Evolutionary conservation across 805 yeast genomes (phyloP).

Genomic region (Nakazawaea ishiwadae): DNA sequence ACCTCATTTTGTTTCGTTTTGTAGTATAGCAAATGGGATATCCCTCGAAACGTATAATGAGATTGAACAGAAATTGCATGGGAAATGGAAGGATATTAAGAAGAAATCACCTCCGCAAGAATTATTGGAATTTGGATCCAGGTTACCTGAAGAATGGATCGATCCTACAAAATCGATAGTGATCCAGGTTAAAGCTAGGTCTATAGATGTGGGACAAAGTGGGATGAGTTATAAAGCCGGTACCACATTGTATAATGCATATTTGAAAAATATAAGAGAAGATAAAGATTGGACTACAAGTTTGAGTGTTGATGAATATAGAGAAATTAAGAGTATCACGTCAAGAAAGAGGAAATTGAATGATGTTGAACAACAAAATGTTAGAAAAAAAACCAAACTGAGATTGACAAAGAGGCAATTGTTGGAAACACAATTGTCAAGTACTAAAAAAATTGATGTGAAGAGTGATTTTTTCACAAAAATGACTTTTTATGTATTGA

Average conservation of each 20-base stretch:
- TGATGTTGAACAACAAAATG: conserved; percentile 17
- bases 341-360: conserved; percentile 13
- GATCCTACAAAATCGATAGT: conserved; percentile 74
- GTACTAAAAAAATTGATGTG: conserved; percentile 7
- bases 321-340: conserved; percentile 26
- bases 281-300: conserved; percentile 63
- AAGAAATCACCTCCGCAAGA: conserved; percentile 34
- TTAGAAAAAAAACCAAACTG: conserved; percentile 24
- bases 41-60: conserved; percentile 54
- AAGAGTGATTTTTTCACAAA: conserved; percentile 32
- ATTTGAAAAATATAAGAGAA: conserved; percentile 59
- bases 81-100: conserved; percentile 53
- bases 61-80: conserved; percentile 52
- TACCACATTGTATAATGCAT: conserved; percentile 71
- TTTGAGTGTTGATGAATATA: conserved; percentile 51
- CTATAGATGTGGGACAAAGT: conserved; percentile 47
- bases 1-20: conserved; percentile 54
- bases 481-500: conserved; percentile 45
- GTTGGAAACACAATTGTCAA: conserved; percentile 15
- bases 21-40: conserved; percentile 83
- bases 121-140: conserved; percentile 50
- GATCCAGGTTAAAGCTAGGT: conserved; percentile 77
- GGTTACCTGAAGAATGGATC: conserved; percentile 72
- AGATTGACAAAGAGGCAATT: conserved; percentile 16
- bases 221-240: conserved; percentile 52